A percentile compares a stretch with the other conserved stretches of the same genome.
Conservation (phyloP, 1,284 basidiomycete species). For the Ustilago sp. region DNA sequence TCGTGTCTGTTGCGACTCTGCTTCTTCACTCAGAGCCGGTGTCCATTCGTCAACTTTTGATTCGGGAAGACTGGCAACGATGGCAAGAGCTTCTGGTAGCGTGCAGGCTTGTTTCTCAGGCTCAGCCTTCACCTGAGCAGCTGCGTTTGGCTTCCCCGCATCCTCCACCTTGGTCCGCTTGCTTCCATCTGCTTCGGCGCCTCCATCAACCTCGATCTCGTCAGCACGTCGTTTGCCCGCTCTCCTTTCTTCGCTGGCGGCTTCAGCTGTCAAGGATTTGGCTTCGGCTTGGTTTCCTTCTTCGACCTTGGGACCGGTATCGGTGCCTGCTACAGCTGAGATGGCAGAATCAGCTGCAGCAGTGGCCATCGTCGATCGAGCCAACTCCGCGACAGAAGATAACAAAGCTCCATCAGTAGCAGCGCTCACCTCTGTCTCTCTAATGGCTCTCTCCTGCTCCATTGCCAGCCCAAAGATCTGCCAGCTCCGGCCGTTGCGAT, state of each 20-base stretch:
- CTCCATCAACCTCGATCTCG: background rate
- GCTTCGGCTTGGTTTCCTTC: background rate
- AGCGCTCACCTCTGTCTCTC: slow-evolving; percentile 29
- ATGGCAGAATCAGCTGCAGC: slow-evolving; percentile 12
- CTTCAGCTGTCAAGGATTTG: background rate
- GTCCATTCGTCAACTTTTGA: slow-evolving; percentile 40
- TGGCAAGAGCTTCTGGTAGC: slow-evolving; percentile 21
- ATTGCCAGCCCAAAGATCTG: slow-evolving; percentile 48
- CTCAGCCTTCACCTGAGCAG: background rate
- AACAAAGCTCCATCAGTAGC: slow-evolving; percentile 40
- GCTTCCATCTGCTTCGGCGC: background rate
- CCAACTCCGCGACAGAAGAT: slow-evolving; percentile 48
- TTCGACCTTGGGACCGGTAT: background rate
- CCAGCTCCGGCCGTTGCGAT: slow-evolving; percentile 36
- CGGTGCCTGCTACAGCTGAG: slow-evolving; percentile 4
- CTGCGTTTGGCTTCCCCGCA: background rate
- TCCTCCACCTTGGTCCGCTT: slow-evolving; percentile 31
- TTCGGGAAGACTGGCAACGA: slow-evolving; percentile 17
- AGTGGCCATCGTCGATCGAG: slow-evolving; percentile 21
- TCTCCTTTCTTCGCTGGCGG: background rate
- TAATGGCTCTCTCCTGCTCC: slow-evolving; percentile 34
- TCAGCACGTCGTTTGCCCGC: slow-evolving; percentile 37
- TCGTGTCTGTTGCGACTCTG: background rate
- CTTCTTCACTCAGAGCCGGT: slow-evolving; percentile 30
- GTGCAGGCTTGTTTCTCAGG: slow-evolving; percentile 12